These are phyloP conservation scores for Candida methanosorbosa DNA, from an alignment of 805 yeast genomes.

Conservation along the genomic window DNA sequence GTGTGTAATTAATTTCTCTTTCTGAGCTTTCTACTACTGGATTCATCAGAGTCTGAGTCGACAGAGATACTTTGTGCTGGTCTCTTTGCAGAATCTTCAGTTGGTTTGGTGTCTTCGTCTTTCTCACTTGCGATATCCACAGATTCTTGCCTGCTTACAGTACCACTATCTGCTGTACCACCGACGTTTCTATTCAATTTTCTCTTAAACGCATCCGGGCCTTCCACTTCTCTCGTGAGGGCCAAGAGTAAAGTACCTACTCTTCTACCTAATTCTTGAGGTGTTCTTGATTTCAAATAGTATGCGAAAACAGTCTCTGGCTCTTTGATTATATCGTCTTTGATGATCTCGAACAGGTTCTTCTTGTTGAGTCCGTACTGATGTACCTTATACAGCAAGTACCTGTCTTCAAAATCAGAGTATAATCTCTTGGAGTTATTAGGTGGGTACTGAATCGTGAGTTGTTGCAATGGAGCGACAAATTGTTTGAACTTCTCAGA, in stretches of 20 bases:
- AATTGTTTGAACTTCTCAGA: conserved; percentile 43
- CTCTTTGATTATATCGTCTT: conserved; percentile 51
- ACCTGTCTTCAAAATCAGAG: conserved; percentile 63
- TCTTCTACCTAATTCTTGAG: conserved; percentile 66
- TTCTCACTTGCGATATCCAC: conserved; percentile 9
- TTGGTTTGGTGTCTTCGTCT: background rate
- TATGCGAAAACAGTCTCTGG: conserved; percentile 65
- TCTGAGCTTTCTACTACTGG: background rate
- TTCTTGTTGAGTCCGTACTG: conserved; percentile 57
- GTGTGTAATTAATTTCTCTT: too few species aligned
- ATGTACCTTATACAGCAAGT: conserved; percentile 49
- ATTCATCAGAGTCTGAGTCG: background rate
- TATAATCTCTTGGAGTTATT: conserved; percentile 71
- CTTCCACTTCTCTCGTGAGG: conserved; percentile 61
- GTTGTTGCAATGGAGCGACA: conserved; percentile 52
- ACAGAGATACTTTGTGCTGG: background rate
- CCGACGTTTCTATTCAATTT: conserved; percentile 21
- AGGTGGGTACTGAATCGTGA: conserved; percentile 69
- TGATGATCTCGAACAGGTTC: conserved; percentile 53
- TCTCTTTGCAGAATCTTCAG: background rate
- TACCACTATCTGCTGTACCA: background rate
- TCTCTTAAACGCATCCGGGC: conserved; percentile 46
- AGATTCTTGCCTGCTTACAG: conserved; percentile 24
- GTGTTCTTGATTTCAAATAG: conserved; percentile 62
- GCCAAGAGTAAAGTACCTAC: conserved; percentile 60